Evolutionary conservation across 371 early-diverging fungal species (phyloP).

Genomic region (Mortierella sp.): DNA sequence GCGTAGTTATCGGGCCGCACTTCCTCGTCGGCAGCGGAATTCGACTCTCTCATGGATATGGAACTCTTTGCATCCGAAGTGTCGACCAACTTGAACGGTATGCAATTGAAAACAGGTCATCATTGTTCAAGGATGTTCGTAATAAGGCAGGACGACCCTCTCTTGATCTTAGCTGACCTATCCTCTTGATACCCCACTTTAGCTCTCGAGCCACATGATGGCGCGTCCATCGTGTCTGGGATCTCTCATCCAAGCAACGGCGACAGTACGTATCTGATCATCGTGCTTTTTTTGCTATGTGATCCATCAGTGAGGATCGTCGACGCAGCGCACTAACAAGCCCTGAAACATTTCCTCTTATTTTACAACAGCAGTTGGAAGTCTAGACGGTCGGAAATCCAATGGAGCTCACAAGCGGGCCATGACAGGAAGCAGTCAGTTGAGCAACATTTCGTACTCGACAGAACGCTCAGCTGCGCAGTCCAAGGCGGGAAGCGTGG

Average conservation of each 20-base stretch:
- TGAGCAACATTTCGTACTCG: constrained; percentile 50
- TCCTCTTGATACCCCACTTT: not conserved
- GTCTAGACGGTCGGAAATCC: constrained; percentile 30
- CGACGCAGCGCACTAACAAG: not conserved
- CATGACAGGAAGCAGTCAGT: constrained; percentile 47
- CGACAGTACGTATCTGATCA: constrained; percentile 23
- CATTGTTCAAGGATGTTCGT: too few species aligned
- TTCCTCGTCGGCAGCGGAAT: constrained; percentile 31
- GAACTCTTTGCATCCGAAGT: constrained; percentile 46
- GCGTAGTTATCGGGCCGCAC: constrained; percentile 38
- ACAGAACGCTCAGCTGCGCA: constrained; percentile 41
- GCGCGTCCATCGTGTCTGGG: constrained; percentile 20
- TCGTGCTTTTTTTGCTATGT: too few species aligned
- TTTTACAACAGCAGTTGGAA: constrained; percentile 13
- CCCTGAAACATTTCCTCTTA: not conserved
- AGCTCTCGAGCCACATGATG: constrained; percentile 39
- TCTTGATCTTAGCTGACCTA: not conserved
- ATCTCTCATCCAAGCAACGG: constrained; percentile 38
- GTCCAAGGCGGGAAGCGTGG: constrained; percentile 42
- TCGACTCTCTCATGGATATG: constrained; percentile 46
- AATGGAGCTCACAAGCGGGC: constrained; percentile 45
- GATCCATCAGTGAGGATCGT: too few species aligned
- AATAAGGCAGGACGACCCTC: not conserved
- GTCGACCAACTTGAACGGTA: constrained; percentile 39
- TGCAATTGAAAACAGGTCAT: not conserved